Conservation (phyloP, 495 filamentous ascomycete species). For the Podospora australis region DNA sequence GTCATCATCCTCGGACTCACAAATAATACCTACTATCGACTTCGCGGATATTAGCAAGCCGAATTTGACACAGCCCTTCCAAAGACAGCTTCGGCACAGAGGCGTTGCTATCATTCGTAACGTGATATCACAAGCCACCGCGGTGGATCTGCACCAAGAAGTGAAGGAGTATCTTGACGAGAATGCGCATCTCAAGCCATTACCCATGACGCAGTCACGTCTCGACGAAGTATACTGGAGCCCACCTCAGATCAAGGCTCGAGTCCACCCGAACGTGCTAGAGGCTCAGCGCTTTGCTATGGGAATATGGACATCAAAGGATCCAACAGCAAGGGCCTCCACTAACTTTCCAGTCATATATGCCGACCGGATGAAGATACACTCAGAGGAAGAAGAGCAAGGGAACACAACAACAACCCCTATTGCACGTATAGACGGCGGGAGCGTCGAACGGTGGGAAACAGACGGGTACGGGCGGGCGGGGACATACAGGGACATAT, state of each 20-base stretch:
- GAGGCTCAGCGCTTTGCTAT: conserved; percentile 69
- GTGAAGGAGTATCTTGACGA: conserved; percentile 50
- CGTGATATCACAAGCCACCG: conserved; percentile 50
- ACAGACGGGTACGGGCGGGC: conserved; percentile 66
- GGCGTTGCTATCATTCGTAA: conserved; percentile 57
- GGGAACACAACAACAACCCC: background rate
- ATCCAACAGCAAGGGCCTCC: conserved; percentile 55
- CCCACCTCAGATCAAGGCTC: conserved; percentile 63
- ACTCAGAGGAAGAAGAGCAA: conserved; percentile 13
- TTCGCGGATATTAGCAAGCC: conserved; percentile 50
- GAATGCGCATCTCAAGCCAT: conserved; percentile 40
- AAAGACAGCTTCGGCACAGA: conserved; percentile 45
- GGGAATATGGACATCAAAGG: conserved; percentile 65
- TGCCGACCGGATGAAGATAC: conserved; percentile 71
- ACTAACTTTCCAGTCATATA: conserved; percentile 60
- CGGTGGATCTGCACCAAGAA: conserved; percentile 46
- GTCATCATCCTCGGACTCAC: conserved; percentile 22
- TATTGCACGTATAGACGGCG: conserved; percentile 64
- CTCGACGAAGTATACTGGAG: conserved; percentile 86
- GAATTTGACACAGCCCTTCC: conserved; percentile 35
- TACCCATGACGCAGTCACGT: conserved; percentile 44
- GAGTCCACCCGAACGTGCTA: conserved; percentile 67
- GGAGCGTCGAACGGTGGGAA: conserved; percentile 84
- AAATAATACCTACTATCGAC: conserved; percentile 55
- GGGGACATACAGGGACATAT: conserved; percentile 63